These are phyloP conservation scores for Pseudohyphozyma bogoriensis DNA, from an alignment of 768 basidiomycete species.

Conservation along the genomic window DNA sequence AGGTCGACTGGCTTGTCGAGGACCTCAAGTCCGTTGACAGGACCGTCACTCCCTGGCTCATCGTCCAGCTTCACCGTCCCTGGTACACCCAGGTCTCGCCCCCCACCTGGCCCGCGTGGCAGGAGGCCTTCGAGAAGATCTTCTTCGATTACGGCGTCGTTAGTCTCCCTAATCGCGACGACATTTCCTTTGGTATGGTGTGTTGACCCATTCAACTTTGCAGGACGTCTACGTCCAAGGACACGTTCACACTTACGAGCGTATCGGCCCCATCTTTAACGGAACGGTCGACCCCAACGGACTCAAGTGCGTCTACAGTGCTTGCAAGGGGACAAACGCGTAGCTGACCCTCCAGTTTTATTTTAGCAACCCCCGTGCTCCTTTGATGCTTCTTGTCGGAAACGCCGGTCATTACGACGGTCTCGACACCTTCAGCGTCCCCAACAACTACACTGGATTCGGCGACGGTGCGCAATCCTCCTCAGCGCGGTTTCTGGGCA, in stretches of 20 bases:
- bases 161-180: not conserved
- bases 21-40: conserved; percentile 33
- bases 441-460: not conserved
- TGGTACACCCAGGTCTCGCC: conserved; percentile 9
- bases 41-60: conserved; percentile 31
- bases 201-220: too few species aligned
- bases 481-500: not conserved
- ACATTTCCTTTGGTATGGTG: too few species aligned
- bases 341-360: not conserved
- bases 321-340: too few species aligned
- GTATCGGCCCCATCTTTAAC: conserved; percentile 19
- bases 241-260: conserved; percentile 11
- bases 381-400: not conserved
- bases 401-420: conserved; percentile 16
- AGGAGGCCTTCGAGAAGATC: conserved; percentile 33
- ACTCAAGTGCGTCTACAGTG: too few species aligned
- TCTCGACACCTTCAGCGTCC: conserved; percentile 13
- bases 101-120: conserved; percentile 12
- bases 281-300: conserved; percentile 18
- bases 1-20: conserved; percentile 26
- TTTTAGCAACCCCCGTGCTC: conserved; percentile 3
- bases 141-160: conserved; percentile 32
- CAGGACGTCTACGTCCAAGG: not conserved
- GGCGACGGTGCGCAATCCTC: not conserved
- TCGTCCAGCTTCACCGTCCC: conserved; percentile 25